Evolutionary conservation across 2,329 filamentous ascomycete genomes (phyloP).

Genomic region (Nannizzia gypsea): DNA sequence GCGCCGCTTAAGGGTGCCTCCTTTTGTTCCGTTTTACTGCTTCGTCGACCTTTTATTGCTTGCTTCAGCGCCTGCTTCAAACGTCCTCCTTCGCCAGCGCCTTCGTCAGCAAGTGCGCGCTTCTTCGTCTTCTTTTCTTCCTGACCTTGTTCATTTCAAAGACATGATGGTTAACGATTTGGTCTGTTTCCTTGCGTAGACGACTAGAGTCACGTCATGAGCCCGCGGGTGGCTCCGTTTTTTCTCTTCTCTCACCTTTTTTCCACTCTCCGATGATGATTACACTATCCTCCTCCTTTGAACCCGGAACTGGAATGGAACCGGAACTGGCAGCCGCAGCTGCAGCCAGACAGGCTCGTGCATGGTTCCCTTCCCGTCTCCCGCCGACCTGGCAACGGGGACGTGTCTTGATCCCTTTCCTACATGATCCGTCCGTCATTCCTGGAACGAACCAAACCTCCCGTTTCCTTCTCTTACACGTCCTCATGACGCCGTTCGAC

Average conservation of each 20-base stretch:
- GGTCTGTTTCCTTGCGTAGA: slow-evolving; percentile 1
- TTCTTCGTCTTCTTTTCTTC: neutral
- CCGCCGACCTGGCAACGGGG: too few species aligned
- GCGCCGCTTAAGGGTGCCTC: slow-evolving; percentile 53
- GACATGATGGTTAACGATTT: slow-evolving; percentile 3
- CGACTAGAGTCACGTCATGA: neutral
- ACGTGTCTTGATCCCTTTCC: too few species aligned
- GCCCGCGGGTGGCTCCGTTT: neutral
- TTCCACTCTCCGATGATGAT: neutral
- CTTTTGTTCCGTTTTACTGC: neutral
- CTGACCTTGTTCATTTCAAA: too few species aligned
- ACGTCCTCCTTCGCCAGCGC: too few species aligned
- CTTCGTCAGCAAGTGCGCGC: too few species aligned
- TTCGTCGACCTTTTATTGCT: neutral
- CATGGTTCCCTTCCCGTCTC: too few species aligned
- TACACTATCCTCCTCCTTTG: neutral
- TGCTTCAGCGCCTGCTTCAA: neutral
- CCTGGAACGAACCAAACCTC: neutral
- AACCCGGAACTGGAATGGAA: neutral
- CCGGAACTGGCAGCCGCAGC: too few species aligned
- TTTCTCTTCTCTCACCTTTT: neutral
- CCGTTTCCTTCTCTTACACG: neutral
- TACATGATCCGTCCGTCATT: too few species aligned
- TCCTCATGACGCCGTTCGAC: neutral
- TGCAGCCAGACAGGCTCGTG: too few species aligned